A percentile compares a stretch with the other conserved stretches of the same genome.
phyloP scores from a whole-genome alignment of 2,329 filamentous ascomycete species.

The Colletotrichum gigasporum region DNA sequence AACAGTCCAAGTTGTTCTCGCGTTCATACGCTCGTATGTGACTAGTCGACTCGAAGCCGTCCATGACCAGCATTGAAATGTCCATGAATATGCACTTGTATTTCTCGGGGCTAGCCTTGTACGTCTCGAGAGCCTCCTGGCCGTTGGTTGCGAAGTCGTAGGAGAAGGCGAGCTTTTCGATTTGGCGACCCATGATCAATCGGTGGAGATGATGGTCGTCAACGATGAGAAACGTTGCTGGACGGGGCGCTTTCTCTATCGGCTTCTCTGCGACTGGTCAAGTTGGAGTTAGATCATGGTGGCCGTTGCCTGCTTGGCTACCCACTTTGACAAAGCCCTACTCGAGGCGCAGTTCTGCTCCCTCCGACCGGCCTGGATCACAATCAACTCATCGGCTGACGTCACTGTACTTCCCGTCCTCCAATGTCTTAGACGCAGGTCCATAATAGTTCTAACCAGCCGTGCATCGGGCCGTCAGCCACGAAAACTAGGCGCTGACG shows the following conservation, averaged over 20 bases:
- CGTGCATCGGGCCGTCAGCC: too few species aligned
- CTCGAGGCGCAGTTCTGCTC: too few species aligned
- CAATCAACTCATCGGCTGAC: too few species aligned
- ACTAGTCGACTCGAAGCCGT: slow-evolving; percentile 49
- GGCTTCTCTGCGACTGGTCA: too few species aligned
- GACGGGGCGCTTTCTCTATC: too few species aligned
- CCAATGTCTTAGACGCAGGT: too few species aligned
- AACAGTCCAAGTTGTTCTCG: slow-evolving; percentile 45
- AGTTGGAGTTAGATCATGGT: too few species aligned
- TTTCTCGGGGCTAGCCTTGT: slow-evolving; percentile 33
- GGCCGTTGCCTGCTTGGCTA: too few species aligned
- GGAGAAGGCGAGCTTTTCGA: slow-evolving; percentile 38
- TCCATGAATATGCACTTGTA: slow-evolving; percentile 46
- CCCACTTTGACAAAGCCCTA: too few species aligned
- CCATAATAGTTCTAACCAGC: too few species aligned
- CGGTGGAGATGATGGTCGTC: not conserved
- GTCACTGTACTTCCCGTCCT: too few species aligned
- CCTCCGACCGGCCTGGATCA: too few species aligned
- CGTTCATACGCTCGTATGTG: slow-evolving; percentile 51
- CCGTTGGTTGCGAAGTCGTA: slow-evolving; percentile 44
- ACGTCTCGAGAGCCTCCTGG: slow-evolving; percentile 43
- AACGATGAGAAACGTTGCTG: not conserved
- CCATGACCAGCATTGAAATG: slow-evolving; percentile 56
- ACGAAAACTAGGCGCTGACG: not conserved
- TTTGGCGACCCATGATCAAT: not conserved